A percentile compares a stretch with the other conserved stretches of the same genome.
phyloP scores from a whole-genome alignment of 805 yeast species.

The Candida adriatica region DNA sequence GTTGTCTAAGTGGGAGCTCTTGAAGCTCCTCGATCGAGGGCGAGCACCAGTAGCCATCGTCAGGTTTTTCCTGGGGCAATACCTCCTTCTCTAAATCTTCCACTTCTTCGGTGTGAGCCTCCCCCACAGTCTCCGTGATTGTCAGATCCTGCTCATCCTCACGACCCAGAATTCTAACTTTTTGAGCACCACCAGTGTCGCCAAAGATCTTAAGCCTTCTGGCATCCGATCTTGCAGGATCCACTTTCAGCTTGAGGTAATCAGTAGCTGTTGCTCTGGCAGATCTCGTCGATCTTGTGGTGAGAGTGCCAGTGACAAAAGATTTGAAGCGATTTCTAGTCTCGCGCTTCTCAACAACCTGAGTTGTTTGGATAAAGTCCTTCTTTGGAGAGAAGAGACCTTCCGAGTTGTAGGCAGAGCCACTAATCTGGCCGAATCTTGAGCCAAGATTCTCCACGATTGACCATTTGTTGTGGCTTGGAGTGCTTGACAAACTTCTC shows the following conservation, averaged over 20 bases:
- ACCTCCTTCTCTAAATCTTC: slow-evolving; percentile 4
- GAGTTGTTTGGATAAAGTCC: slow-evolving; percentile 8
- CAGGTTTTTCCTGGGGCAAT: slow-evolving; percentile 1
- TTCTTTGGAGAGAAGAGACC: slow-evolving; percentile 32
- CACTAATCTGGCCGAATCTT: slow-evolving; percentile 24
- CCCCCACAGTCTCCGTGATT: slow-evolving; percentile 1
- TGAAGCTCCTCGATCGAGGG: slow-evolving; percentile 51
- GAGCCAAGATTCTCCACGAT: slow-evolving; percentile 31
- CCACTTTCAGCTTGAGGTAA: slow-evolving; percentile 30
- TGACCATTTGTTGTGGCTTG: slow-evolving; percentile 17
- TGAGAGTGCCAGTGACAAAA: slow-evolving; percentile 9
- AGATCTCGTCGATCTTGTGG: slow-evolving; percentile 24
- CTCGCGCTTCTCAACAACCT: background rate
- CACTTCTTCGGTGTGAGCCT: background rate
- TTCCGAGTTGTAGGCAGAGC: slow-evolving; percentile 24
- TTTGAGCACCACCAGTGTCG: slow-evolving; percentile 21
- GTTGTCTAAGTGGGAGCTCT: slow-evolving; percentile 36
- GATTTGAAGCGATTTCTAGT: slow-evolving; percentile 4
- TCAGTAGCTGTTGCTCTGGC: slow-evolving; percentile 16
- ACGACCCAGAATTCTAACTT: slow-evolving; percentile 22
- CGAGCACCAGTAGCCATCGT: slow-evolving; percentile 60
- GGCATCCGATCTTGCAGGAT: slow-evolving; percentile 36
- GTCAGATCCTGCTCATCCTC: slow-evolving; percentile 7
- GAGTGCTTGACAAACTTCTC: slow-evolving; percentile 20
- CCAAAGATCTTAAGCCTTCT: slow-evolving; percentile 33